Evolutionary conservation across 225 moss, liverwort and hornwort species (phyloP).

Genomic region (Bryoerythrophyllum caledonicum): DNA sequence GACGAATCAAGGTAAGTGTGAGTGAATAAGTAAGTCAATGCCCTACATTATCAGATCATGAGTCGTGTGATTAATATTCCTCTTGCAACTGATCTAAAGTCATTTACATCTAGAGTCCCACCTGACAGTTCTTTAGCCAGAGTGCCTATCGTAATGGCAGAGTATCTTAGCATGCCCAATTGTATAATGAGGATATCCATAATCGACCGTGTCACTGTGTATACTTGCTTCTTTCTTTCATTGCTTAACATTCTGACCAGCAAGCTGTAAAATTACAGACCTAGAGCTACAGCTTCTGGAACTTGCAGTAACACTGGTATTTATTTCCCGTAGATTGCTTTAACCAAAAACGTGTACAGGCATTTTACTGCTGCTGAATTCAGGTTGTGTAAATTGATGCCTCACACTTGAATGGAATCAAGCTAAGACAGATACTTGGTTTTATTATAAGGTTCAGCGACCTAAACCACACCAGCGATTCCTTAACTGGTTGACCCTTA

Average conservation of each 20-base stretch:
- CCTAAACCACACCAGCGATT: too few species aligned
- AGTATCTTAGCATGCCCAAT: not conserved
- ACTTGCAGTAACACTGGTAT: not conserved
- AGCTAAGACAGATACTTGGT: not conserved
- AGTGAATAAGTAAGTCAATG: not conserved
- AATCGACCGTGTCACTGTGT: too few species aligned
- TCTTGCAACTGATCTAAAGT: not conserved
- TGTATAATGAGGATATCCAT: not conserved
- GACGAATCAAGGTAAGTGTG: too few species aligned
- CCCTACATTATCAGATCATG: not conserved
- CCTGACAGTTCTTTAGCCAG: not conserved
- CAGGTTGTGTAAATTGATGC: conserved; percentile 14
- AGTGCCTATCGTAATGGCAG: not conserved
- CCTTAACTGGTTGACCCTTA: too few species aligned
- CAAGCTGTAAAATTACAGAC: not conserved
- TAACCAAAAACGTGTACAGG: not conserved
- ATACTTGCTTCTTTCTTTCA: too few species aligned
- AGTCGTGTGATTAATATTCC: not conserved
- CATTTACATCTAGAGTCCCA: not conserved
- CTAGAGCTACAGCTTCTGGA: not conserved
- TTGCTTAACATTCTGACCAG: too few species aligned
- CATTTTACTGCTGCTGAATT: conserved; percentile 1
- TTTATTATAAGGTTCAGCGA: not conserved
- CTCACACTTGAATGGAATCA: conserved; percentile 13
- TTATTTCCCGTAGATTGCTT: not conserved